Base-by-base conservation (phyloP, 495 filamentous ascomycete species). In the Patellaria atrata region DNA sequence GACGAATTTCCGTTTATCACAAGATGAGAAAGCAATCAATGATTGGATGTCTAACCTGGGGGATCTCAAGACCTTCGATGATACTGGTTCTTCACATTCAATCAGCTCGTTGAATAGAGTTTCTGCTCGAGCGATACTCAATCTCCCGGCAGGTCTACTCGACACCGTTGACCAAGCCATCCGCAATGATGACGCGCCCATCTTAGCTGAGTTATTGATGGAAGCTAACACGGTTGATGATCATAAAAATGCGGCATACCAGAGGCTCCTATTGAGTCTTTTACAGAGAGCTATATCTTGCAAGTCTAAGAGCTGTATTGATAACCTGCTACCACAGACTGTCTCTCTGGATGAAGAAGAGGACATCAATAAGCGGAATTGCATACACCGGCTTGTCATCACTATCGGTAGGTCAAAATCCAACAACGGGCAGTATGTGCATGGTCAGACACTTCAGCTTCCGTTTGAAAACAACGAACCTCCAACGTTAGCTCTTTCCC, bases 331-430 rank as follows among this genome's bases (percentile, higher is more conserved):
- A 5, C 60, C 60, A 4, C 60, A 71, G 12, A 68, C 86, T 21
- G 67, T 70, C 4, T 70, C 68, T 2, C 63, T 96, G 2, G 74
- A 91, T 30, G 84, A 93, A 47, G 72, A 81, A 2, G 78, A 87
- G 47, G 89, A 94, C 55, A 80, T 96, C 43, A 92, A 94, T 55
- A 75, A 77, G 45, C 80, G 87, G 7, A 97, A 94, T 49, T 86
- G 83, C 47, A 71, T 97, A 15, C 89, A 97, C 52, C 74, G 89
- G 11, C 63, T 94, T 6, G 76, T 96, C 27, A 91, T 94, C 41
- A 73, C 79, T 7, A 86, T 93, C 46, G 87, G 85, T 22, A 71
- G 85, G 13, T 70, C 74, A 7, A 82, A 84, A 55, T 67, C 73
- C 0, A 68, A 66, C 4, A 63, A 63, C 12, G 67, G 65, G 12